Conservation (phyloP, 495 filamentous ascomycete genomes). For the Annulohypoxylon stygium region DNA sequence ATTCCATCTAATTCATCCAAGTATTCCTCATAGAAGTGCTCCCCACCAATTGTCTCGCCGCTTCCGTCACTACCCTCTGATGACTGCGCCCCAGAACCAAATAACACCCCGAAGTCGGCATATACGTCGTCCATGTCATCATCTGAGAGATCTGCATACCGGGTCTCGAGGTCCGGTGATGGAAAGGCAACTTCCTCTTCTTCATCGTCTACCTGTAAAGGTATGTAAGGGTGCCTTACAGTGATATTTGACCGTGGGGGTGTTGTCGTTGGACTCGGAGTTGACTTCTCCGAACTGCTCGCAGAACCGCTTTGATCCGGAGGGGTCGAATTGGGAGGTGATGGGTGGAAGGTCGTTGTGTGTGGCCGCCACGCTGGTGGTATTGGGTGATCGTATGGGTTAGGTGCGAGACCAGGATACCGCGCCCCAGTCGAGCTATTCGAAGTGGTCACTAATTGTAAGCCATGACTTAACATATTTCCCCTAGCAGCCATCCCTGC, state of each 20-base stretch:
- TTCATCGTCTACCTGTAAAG: conserved; percentile 42
- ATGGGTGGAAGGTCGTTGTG: conserved; percentile 37
- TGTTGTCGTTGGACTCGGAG: not conserved
- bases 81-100: conserved; percentile 50
- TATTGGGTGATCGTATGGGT: conserved; percentile 31
- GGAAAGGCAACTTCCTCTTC: conserved; percentile 57
- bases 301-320: not conserved
- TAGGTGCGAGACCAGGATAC: conserved; percentile 35
- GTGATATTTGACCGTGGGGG: not conserved
- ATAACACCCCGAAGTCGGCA: conserved; percentile 62
- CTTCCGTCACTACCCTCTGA: conserved; percentile 30
- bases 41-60: conserved; percentile 26
- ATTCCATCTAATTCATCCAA: conserved; percentile 64
- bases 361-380: conserved; percentile 44
- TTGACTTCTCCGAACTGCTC: not conserved
- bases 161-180: conserved; percentile 58
- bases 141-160: conserved; percentile 58
- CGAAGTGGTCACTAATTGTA: conserved; percentile 45
- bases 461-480: conserved; percentile 43
- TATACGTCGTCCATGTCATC: conserved; percentile 60
- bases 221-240: conserved; percentile 15
- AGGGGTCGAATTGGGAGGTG: not conserved
- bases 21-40: conserved; percentile 56
- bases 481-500: conserved; percentile 44
- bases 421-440: conserved; percentile 24